Conservation (phyloP, 805 yeast genomes). For the Zygoascus flipseniorum region DNA sequence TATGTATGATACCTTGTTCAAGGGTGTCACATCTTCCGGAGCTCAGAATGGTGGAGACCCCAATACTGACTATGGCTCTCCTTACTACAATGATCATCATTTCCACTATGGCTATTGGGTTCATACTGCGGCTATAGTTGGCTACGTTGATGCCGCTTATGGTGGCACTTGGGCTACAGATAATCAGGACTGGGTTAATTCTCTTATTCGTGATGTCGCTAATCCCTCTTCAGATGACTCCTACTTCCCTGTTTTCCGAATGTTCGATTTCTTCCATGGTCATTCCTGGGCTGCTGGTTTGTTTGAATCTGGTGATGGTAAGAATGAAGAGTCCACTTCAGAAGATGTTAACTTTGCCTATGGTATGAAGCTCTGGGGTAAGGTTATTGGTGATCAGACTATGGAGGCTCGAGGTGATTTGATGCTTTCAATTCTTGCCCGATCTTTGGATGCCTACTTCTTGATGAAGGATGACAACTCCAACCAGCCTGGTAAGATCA, state of each 20-base stretch:
- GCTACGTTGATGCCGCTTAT: slow-evolving; percentile 43
- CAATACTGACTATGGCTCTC: slow-evolving; percentile 63
- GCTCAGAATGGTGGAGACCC: slow-evolving; percentile 29
- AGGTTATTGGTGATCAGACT: slow-evolving; percentile 42
- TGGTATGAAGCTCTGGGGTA: slow-evolving; percentile 67
- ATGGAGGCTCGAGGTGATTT: slow-evolving; percentile 54
- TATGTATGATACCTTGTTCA: slow-evolving; percentile 64
- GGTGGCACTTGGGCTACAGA: slow-evolving; percentile 46
- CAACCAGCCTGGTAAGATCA: slow-evolving; percentile 45
- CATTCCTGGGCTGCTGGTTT: slow-evolving; percentile 78
- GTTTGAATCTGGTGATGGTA: slow-evolving; percentile 56
- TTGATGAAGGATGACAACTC: slow-evolving; percentile 41
- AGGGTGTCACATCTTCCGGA: slow-evolving; percentile 29
- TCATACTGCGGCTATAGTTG: slow-evolving; percentile 75
- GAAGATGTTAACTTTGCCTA: slow-evolving; percentile 70
- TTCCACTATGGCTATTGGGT: slow-evolving; percentile 82
- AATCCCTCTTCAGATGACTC: slow-evolving; percentile 46
- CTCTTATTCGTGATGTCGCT: slow-evolving; percentile 58
- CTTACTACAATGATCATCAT: slow-evolving; percentile 77
- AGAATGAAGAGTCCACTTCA: slow-evolving; percentile 62
- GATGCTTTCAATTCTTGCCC: slow-evolving; percentile 48
- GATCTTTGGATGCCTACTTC: slow-evolving; percentile 50
- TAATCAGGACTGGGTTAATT: slow-evolving; percentile 51
- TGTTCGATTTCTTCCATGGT: slow-evolving; percentile 67
- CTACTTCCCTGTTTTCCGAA: slow-evolving; percentile 59